Evolutionary conservation across 192 early-diverging fungal species (phyloP).

Genomic region (Gamsiella multidivaricata): DNA sequence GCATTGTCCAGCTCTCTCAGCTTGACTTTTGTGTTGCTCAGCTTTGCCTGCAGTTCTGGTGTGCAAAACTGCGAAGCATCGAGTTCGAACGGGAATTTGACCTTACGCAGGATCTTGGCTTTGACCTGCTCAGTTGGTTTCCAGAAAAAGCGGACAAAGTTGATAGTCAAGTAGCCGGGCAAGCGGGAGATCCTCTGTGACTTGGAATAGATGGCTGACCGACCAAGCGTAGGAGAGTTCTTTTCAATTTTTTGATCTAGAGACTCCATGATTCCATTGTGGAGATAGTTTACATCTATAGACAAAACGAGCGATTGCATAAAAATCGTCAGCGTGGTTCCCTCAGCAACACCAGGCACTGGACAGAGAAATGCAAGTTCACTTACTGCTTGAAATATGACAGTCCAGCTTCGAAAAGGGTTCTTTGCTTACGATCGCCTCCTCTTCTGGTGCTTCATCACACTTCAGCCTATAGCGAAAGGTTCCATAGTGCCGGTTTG

Average conservation of each 20-base stretch:
- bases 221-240: slow-evolving; percentile 81
- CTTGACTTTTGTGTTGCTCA: slow-evolving; percentile 69
- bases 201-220: slow-evolving; percentile 84
- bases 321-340: too few relatives aligned
- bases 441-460: slow-evolving; percentile 84
- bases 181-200: slow-evolving; percentile 82
- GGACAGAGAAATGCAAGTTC: too few relatives aligned
- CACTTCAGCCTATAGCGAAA: slow-evolving; percentile 71
- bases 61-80: slow-evolving; percentile 92
- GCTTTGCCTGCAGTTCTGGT: slow-evolving; percentile 79
- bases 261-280: slow-evolving; percentile 74
- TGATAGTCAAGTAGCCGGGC: slow-evolving; percentile 88
- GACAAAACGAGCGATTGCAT: too few relatives aligned
- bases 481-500: too few relatives aligned
- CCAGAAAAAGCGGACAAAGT: slow-evolving; percentile 98
- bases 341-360: too few relatives aligned
- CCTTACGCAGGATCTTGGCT: slow-evolving; percentile 95
- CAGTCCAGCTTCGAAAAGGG: slow-evolving; percentile 83
- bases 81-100: slow-evolving; percentile 93
- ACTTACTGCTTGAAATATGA: slow-evolving; percentile 67
- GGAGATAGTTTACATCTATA: slow-evolving; percentile 81
- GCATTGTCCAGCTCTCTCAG: slow-evolving; percentile 81
- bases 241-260: slow-evolving; percentile 92
- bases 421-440: slow-evolving; percentile 67
- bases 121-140: slow-evolving; percentile 79